Evolutionary conservation across 148 eudicot genomes (phyloP).

Genomic region (Rheum nobile): DNA sequence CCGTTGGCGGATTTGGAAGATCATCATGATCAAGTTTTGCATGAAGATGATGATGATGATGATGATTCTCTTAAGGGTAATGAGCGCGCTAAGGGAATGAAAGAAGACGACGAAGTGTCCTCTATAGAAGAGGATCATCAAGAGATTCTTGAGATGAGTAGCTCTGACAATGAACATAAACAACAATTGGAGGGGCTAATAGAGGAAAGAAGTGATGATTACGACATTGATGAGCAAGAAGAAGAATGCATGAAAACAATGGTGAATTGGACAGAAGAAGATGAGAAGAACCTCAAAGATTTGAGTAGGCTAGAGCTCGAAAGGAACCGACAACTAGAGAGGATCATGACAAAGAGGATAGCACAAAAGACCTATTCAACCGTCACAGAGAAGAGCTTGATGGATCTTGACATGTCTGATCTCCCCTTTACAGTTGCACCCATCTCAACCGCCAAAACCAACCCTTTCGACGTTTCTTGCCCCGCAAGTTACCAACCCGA

Average conservation of each 20-base stretch:
- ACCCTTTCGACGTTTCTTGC: slow-evolving; percentile 39
- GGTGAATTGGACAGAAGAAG: slow-evolving; percentile 59
- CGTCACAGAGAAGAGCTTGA: slow-evolving; percentile 27
- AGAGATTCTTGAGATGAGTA: not conserved
- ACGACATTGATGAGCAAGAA: slow-evolving; percentile 13
- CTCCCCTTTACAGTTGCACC: slow-evolving; percentile 33
- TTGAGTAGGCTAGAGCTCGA: slow-evolving; percentile 44
- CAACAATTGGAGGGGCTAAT: not conserved
- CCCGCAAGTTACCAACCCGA: slow-evolving; percentile 13
- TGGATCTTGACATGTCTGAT: slow-evolving; percentile 34
- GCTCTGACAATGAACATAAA: slow-evolving; percentile 2
- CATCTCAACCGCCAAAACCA: slow-evolving; percentile 29
- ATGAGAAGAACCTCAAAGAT: slow-evolving; percentile 50
- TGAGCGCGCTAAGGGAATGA: not conserved
- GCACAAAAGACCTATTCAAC: slow-evolving; percentile 29
- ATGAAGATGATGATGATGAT: too few relatives aligned
- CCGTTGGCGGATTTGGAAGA: not conserved
- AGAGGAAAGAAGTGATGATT: not conserved
- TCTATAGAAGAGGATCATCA: not conserved
- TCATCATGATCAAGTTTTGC: not conserved
- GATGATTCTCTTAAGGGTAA: not conserved
- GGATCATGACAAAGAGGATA: slow-evolving; percentile 42
- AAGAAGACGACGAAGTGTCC: not conserved
- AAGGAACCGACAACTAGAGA: slow-evolving; percentile 50
- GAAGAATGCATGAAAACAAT: slow-evolving; percentile 20